Base-by-base conservation (phyloP, 306 rosid genomes). In the Quercus rubra region DNA sequence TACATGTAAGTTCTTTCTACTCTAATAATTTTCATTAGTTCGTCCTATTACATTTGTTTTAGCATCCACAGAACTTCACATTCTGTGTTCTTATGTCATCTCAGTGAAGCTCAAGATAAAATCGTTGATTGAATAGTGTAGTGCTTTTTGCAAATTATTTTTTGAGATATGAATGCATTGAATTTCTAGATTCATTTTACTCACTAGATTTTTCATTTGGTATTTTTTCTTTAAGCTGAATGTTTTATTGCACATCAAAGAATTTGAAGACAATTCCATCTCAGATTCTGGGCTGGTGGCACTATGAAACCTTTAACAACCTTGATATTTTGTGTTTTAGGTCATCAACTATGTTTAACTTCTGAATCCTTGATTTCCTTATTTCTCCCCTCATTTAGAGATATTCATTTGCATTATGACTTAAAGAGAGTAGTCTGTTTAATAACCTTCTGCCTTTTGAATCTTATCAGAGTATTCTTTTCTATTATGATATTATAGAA, bases 1-100 rank as follows among this genome's bases (percentile, higher is more conserved):
- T 96, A 82, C 99, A 96, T 81, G 99, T 96, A 88, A 84, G 93
- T 89, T 67, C 14, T 55, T 33, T 59, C 64, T 55, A 73, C 74
- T 73, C 28, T 79, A 28, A 13, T 59, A 59, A 30, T 30, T 55
- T 38, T 41, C 41, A 64, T 76, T 52, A 38, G 25, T 74, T 77
- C 72, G 75, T 55, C 62, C 80, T 58, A 5, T 55, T 56, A 6
- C 57, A 56, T 83, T 73, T 75, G 72, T 77, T 58, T 77, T 64
- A 19, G 35, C n/a, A 67, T 9, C 72, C 27, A 67, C 49, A 67
- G 72, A 31, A 67, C 51, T 6, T 7, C 9, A 20, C 23, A 7
- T 67, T 19, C 52, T 67, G 49, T 46, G 46, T 18, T 64, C n/a
- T 30, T 15, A 64, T 30, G 35, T 30, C 20, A 28, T 64, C 17